These are phyloP conservation scores for Candida jianshihensis DNA, from an alignment of 805 yeast genomes.

Conservation along the genomic window DNA sequence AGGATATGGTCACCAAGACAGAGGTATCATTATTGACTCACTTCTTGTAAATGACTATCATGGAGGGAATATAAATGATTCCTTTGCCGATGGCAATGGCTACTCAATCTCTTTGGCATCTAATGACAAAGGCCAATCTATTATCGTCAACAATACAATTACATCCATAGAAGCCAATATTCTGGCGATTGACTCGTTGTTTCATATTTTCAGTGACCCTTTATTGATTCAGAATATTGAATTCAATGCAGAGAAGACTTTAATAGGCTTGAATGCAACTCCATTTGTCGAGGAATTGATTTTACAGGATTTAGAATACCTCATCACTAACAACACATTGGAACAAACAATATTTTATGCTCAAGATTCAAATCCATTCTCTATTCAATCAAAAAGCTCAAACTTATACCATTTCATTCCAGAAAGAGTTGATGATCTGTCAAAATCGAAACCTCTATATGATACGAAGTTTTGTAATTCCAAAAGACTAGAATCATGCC, in stretches of 20 bases:
- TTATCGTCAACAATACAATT: conserved; percentile 28
- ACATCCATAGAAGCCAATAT: conserved; percentile 32
- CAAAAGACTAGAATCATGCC: conserved; percentile 59
- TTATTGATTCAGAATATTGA: conserved; percentile 21
- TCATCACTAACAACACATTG: conserved; percentile 46
- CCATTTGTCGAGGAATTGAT: conserved; percentile 64
- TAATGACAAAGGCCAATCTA: conserved; percentile 25
- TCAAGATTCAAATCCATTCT: conserved; percentile 23
- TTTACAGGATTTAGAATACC: conserved; percentile 45
- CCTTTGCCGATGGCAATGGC: conserved; percentile 22
- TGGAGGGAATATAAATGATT: conserved; percentile 33
- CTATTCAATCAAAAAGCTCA: conserved; percentile 25
- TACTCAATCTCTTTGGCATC: conserved; percentile 17
- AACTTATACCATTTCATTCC: conserved; percentile 61
- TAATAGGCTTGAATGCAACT: conserved; percentile 52
- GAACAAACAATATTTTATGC: conserved; percentile 61
- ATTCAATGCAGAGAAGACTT: conserved; percentile 50
- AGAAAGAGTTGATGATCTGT: conserved; percentile 31
- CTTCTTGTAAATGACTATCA: conserved; percentile 33
- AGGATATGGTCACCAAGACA: conserved; percentile 25
- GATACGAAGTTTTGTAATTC: conserved; percentile 48
- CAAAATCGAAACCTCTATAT: conserved; percentile 27
- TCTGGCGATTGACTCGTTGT: conserved; percentile 39
- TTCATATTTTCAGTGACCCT: conserved; percentile 38
- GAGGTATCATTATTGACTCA: conserved; percentile 22